Base-by-base conservation (phyloP, 768 basidiomycete genomes). In the Psilocybe cubensis region DNA sequence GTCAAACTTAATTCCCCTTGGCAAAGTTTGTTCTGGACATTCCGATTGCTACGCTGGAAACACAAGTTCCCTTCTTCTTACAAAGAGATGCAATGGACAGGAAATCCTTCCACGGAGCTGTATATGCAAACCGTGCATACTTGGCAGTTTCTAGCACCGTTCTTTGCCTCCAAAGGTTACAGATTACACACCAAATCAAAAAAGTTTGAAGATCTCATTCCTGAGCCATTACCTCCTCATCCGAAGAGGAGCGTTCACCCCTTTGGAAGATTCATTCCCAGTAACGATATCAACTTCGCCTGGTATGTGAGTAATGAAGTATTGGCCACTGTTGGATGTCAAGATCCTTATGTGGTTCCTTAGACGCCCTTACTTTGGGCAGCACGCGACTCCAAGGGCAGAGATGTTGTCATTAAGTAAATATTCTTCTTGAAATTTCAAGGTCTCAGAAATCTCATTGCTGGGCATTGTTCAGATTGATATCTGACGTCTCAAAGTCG, bases 141-240 rank as follows among this genome's bases (percentile, higher is more conserved):
- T 56, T 64, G 70, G 69, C 12, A 67, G 31, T 61, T 66, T 23
- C 27, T 63, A 24, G 11, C 14, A 1, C 62, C 62, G 6, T 63
- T 57, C 57, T 66, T 65, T 46, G 60, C 63, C 11, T 25, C 55
- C 18, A 47, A 53, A 2, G 63, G 61, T 0, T 65, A 65, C 38
- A 54, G 21, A 0, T 31, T 65, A 2, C 60, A 58, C 23, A 17
- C 6, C 0, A 59, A 43, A 8, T 18, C 21, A 8, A 18, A 33
- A 18, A 27, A 29, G 3, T 31, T 23, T 2, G 40, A 24, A 1
- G 48, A 40, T 14, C 9, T 40, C 0, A 12, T 25, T 5, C 45
- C 56, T 3, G 42, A 17, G 3, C 29, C 11, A 5, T 1, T 10
- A 21, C 56, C 56, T 1, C 24, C 48, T 11, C 20, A 47, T 4